Base-by-base conservation (phyloP, 345 rosid species). In the Camelina neglecta region DNA sequence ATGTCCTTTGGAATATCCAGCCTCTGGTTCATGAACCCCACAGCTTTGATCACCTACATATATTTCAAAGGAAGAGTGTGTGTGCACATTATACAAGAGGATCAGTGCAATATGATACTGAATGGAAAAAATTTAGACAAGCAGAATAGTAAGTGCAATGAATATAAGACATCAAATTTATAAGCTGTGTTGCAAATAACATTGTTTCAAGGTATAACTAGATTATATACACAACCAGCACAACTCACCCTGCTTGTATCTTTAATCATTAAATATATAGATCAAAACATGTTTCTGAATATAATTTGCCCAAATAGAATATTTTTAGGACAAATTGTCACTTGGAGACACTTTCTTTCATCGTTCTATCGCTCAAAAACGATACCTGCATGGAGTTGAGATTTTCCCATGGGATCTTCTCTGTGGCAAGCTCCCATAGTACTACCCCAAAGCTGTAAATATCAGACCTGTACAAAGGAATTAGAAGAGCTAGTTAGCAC, bases 331-430 rank as follows among this genome's bases (percentile, higher is more conserved):
- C 29, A 26, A 26, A 26, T 26, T 3, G 29, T 26, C 29, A 26
- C 29, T 26, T 26, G 13, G 42, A 42, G 39, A 61, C 64, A 1
- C 13, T 13, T 69, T 51, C 41, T 69, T 21, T 47, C 23, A 24
- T 56, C 1, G 7, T 35, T 18, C 36, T 6, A 64, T 49, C 72
- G 56, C 71, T 55, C 18, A 58, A 76, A 71, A 76, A 20, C 45
- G 7, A 42, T 82, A 92, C 99, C 97, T 95, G 99, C 93, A 90
- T 90, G 10, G 99, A 81, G 84, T 92, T 94, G 69, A 86, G 92
- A 85, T 84, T 92, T 65, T 88, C 98, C 98, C 98, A 94, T 47
- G 97, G 98, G 70, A 94, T 92, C 86, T 92, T 94, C 84, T 92
- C 96, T 8, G 97, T 90, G 36, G 95, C 89, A 57, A 94, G 88